phyloP scores from a whole-genome alignment of 768 basidiomycete genomes.

The Leccinum longicurvipes region DNA sequence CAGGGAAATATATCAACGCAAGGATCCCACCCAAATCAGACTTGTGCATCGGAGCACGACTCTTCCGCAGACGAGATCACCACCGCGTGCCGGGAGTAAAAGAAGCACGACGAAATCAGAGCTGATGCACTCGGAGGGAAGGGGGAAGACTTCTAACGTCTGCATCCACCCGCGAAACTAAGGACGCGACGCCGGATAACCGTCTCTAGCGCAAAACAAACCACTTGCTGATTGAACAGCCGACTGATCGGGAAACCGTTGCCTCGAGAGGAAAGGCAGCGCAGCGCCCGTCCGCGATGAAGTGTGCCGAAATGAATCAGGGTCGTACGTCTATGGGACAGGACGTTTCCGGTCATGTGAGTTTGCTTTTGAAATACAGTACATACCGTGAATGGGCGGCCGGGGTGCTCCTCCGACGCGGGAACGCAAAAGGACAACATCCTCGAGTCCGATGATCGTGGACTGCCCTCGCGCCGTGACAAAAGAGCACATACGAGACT shows the following conservation, averaged over 20 bases:
- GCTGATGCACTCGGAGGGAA: neutral
- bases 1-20: neutral
- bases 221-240: neutral
- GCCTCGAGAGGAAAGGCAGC: slow-evolving; percentile 10
- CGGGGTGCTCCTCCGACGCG: neutral
- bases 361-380: slow-evolving; percentile 3
- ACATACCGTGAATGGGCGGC: neutral
- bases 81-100: neutral
- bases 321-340: slow-evolving; percentile 13
- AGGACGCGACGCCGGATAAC: neutral
- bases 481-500: neutral
- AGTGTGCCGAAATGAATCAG: slow-evolving; percentile 31
- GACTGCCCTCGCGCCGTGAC: slow-evolving; percentile 2
- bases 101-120: neutral
- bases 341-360: neutral
- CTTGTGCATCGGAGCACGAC: slow-evolving; percentile 5
- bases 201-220: slow-evolving; percentile 4
- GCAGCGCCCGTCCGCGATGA: slow-evolving; percentile 12
- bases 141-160: neutral
- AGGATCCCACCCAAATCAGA: neutral
- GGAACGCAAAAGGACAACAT: neutral
- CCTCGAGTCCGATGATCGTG: neutral
- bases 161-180: neutral
- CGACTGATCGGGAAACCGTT: slow-evolving; percentile 16
- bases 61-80: neutral